Conservation (phyloP, 192 early-diverging fungal species). For the Backusella tuberculispora region DNA sequence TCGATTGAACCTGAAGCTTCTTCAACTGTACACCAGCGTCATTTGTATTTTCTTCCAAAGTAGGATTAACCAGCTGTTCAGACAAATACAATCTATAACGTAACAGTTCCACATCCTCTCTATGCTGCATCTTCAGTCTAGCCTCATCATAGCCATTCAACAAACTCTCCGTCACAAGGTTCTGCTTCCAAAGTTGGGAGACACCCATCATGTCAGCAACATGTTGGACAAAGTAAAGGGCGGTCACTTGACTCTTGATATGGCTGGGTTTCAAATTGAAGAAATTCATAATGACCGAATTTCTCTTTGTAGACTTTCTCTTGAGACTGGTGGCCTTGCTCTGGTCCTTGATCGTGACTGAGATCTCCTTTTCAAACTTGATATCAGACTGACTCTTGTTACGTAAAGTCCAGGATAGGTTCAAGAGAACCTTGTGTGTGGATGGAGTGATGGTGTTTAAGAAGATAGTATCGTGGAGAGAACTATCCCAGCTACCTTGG, state of each 20-base stretch:
- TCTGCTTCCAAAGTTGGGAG: not conserved
- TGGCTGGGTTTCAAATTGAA: slow-evolving; percentile 7
- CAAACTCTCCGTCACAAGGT: not conserved
- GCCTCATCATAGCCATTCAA: not conserved
- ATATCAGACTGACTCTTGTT: slow-evolving; percentile 59
- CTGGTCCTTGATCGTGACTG: slow-evolving; percentile 58
- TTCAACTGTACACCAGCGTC: not conserved
- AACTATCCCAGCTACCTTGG: slow-evolving; percentile 75
- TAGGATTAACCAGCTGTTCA: not conserved
- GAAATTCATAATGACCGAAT: slow-evolving; percentile 19
- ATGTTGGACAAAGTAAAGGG: not conserved
- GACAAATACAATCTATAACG: not conserved
- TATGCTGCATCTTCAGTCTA: not conserved
- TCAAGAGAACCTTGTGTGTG: slow-evolving; percentile 61
- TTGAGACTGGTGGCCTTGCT: slow-evolving; percentile 20
- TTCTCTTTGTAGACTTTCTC: slow-evolving; percentile 13
- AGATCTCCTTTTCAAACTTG: slow-evolving; percentile 59
- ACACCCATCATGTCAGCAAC: slow-evolving; percentile 7
- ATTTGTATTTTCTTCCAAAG: not conserved
- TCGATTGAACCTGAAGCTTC: not conserved
- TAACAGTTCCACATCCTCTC: not conserved
- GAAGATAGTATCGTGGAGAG: slow-evolving; percentile 66
- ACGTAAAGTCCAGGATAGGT: slow-evolving; percentile 56
- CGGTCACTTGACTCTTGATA: slow-evolving; percentile 17
- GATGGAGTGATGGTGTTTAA: slow-evolving; percentile 66